Percentiles rank a stretch among this genome's conserved stretches.
These are phyloP conservation scores for Trifolium dubium DNA, from an alignment of 306 rosid genomes.

Conservation along the genomic window DNA sequence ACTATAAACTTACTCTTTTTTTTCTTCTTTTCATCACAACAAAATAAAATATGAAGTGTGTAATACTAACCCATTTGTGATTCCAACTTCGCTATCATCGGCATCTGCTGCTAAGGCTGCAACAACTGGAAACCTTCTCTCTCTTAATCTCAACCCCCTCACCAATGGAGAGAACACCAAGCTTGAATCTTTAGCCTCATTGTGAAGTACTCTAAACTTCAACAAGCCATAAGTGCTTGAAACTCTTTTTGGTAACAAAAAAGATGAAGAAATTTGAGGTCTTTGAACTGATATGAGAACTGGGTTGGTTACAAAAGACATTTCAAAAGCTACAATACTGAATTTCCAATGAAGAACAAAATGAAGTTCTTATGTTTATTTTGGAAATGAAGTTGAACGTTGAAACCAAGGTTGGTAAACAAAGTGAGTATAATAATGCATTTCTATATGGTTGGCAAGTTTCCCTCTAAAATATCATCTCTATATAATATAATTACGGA, in stretches of 20 bases:
- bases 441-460: neutral
- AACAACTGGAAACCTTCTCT: neutral
- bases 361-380: neutral
- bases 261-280: constrained; percentile 13
- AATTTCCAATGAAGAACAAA: neutral
- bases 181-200: constrained; percentile 2
- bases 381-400: constrained; percentile 10
- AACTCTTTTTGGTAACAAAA: constrained; percentile 1
- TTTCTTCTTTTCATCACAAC: neutral
- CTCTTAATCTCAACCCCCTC: neutral
- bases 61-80: constrained; percentile 4
- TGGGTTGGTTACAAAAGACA: constrained; percentile 26
- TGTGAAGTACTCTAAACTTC: neutral
- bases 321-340: neutral
- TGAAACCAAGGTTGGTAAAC: constrained; percentile 8
- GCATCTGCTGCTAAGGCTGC: constrained; percentile 28
- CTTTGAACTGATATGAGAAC: constrained; percentile 14
- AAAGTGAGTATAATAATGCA: neutral
- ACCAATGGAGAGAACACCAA: neutral
- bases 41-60: neutral
- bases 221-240: constrained; percentile 13
- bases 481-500: too few species aligned
- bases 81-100: constrained; percentile 10
- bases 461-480: constrained; percentile 18
- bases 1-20: neutral